Base-by-base conservation (phyloP, 2,329 filamentous ascomycete genomes). In the Geosmithia putterillii region DNA sequence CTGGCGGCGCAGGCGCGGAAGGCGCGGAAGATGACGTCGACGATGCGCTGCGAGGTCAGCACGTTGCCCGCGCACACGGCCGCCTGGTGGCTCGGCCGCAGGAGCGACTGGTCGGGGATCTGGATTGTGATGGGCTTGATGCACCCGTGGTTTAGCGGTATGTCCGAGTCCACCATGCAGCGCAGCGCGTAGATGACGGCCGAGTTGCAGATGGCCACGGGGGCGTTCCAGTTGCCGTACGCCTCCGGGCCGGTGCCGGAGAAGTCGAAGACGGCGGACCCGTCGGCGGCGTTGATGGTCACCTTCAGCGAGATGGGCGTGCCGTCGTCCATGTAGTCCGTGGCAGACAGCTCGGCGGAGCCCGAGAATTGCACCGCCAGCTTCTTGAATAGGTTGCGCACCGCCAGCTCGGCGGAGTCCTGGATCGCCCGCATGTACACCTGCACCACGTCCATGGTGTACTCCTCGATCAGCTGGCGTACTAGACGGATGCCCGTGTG, bases 171-270 rank as follows among this genome's bases (percentile, higher is more conserved):
- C 52, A 94, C 87, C 45, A 94, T 71, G 53, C 81, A 86, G 39
- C 86, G 79, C 12, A 94, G 70, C 52, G 83, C 87, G 69, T 94
- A 94, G 42, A 92, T 90, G 55, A 92, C 89, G 41, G 85, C 86
- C 4, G 56, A 60, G 45, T 60, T 53, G 2, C 56, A 58, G 46
- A 59, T 57, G 44, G 59, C 54, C 21, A 54, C 48, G 5, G 59
- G 59, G 7, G 57, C 56, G 42, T 62, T 62, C 41, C 52, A 57
- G 50, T 60, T 61, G 38, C 57, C 58, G 35, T 54, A 52, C 6
- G 55, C 52, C 43, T 62, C 53, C 12, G 51, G 49, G 1, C 57
- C 55, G 1, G 58, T 61, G 32, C 59, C 58, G 5, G 49, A 50
- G 34, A 62, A 62, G 47, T 62, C 59, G 55, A 92, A 94, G 1